phyloP scores from a whole-genome alignment of 129 eudicot genomes.

The carrot (Daucus carota) region DNA sequence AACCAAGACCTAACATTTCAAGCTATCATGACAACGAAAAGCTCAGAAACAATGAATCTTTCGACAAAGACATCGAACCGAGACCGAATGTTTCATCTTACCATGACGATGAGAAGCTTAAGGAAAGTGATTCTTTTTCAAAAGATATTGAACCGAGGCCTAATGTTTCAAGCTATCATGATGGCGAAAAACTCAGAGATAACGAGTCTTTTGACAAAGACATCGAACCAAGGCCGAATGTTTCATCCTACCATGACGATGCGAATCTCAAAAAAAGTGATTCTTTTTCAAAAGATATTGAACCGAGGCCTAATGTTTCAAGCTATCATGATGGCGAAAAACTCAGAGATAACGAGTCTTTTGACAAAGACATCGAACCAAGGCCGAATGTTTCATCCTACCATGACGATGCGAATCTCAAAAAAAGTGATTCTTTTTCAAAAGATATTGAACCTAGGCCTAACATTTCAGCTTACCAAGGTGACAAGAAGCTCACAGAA shows the following conservation, averaged over 20 bases:
- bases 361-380: conserved; percentile 22
- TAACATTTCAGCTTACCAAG: conserved; percentile 2
- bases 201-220: conserved; percentile 10
- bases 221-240: conserved; percentile 21
- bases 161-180: conserved; percentile 9
- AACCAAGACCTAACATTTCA: conserved; percentile 23
- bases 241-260: conserved; percentile 1
- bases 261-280: not conserved
- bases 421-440: not conserved
- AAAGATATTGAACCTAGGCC: conserved; percentile 27
- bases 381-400: conserved; percentile 20
- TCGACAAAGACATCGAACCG: conserved; percentile 15
- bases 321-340: not conserved
- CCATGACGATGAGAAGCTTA: conserved; percentile 4
- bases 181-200: conserved; percentile 4
- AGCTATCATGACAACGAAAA: conserved; percentile 9
- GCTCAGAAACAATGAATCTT: not conserved
- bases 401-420: conserved; percentile 7
- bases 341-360: not conserved
- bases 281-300: conserved; percentile 15
- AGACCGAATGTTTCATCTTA: not conserved
- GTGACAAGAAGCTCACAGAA: conserved; percentile 6
- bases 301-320: conserved; percentile 24
- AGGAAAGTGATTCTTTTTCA: not conserved
- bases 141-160: conserved; percentile 29